Percentiles rank a stretch among this genome's conserved stretches.
These are phyloP conservation scores for Hypoxylon sp. DNA, from an alignment of 2,329 filamentous ascomycete genomes.

Conservation along the genomic window DNA sequence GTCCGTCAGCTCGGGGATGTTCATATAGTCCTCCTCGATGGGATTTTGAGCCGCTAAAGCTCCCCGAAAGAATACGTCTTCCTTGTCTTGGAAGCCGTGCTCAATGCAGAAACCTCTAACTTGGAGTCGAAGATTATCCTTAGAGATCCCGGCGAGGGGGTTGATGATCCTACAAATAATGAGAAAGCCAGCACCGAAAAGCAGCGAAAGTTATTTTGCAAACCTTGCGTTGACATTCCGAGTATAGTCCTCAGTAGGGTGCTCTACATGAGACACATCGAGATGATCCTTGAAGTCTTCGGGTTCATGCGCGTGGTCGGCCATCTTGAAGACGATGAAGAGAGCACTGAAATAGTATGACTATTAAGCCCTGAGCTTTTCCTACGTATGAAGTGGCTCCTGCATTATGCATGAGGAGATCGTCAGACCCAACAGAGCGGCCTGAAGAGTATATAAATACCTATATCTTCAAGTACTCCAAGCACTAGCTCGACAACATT, in stretches of 20 bases:
- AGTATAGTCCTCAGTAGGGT: slow-evolving; percentile 12
- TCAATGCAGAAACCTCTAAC: slow-evolving; percentile 20
- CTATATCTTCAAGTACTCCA: slow-evolving; percentile 8
- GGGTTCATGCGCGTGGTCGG: slow-evolving; percentile 11
- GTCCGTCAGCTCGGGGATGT: slow-evolving; percentile 22
- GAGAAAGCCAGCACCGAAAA: slow-evolving; percentile 8
- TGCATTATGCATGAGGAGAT: slow-evolving; percentile 8
- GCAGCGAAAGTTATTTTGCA: slow-evolving; percentile 5
- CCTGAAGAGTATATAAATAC: slow-evolving; percentile 17
- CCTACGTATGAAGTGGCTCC: slow-evolving; percentile 8
- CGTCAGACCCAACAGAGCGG: slow-evolving; percentile 19
- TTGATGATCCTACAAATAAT: slow-evolving; percentile 22
- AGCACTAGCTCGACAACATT: slow-evolving; percentile 6
- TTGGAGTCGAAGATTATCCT: slow-evolving; percentile 26
- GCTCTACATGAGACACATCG: slow-evolving; percentile 20
- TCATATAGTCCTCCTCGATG: slow-evolving; percentile 21
- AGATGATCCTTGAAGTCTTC: slow-evolving; percentile 19
- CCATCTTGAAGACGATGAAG: slow-evolving; percentile 24
- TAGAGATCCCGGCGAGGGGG: slow-evolving; percentile 19
- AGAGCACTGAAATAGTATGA: slow-evolving; percentile 10
- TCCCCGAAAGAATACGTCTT: slow-evolving; percentile 23
- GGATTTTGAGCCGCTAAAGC: slow-evolving; percentile 20
- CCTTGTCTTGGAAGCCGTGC: slow-evolving; percentile 21
- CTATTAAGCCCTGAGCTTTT: slow-evolving; percentile 6
- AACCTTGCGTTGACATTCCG: slow-evolving; percentile 23